Conservation (phyloP, 225 moss, liverwort and hornwort species). For the Marchantia polymorpha region DNA sequence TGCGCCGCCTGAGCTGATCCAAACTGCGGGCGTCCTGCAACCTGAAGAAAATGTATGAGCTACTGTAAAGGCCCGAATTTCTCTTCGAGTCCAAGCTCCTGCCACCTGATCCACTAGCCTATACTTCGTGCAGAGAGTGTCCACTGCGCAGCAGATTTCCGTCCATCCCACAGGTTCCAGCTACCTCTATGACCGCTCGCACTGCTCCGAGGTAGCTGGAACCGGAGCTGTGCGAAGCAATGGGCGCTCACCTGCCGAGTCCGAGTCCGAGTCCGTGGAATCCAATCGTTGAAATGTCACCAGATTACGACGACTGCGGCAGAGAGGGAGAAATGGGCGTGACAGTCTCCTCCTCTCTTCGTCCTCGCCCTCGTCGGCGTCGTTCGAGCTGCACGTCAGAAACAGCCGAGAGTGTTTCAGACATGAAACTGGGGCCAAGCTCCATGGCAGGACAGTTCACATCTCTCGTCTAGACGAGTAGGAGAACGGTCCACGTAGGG, state of each 20-base stretch:
- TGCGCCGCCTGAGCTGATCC: background rate
- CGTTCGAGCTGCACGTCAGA: background rate
- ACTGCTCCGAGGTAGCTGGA: slow-evolving; percentile 17
- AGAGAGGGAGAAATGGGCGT: slow-evolving; percentile 4
- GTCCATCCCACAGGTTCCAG: slow-evolving; percentile 6
- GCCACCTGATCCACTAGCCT: slow-evolving; percentile 7
- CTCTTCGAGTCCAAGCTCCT: slow-evolving; percentile 1
- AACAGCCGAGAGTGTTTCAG: slow-evolving; percentile 10
- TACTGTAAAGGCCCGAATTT: background rate
- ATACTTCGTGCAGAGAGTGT: background rate
- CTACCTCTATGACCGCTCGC: background rate
- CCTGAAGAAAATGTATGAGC: background rate
- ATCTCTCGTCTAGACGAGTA: slow-evolving; percentile 4
- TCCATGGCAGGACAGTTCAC: background rate
- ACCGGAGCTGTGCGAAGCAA: background rate
- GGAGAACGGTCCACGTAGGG: slow-evolving; percentile 19
- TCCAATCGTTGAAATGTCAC: background rate
- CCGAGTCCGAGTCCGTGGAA: background rate
- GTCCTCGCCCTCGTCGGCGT: slow-evolving; percentile 1
- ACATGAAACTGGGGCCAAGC: background rate
- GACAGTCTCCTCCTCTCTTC: slow-evolving; percentile 16
- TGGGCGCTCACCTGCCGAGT: background rate
- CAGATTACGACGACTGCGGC: background rate
- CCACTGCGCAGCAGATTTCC: background rate
- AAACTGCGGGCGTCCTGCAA: background rate